Evolutionary conservation across 31 red algal genomes (phyloP).

Genomic region (Porphyra umbilicalis): DNA sequence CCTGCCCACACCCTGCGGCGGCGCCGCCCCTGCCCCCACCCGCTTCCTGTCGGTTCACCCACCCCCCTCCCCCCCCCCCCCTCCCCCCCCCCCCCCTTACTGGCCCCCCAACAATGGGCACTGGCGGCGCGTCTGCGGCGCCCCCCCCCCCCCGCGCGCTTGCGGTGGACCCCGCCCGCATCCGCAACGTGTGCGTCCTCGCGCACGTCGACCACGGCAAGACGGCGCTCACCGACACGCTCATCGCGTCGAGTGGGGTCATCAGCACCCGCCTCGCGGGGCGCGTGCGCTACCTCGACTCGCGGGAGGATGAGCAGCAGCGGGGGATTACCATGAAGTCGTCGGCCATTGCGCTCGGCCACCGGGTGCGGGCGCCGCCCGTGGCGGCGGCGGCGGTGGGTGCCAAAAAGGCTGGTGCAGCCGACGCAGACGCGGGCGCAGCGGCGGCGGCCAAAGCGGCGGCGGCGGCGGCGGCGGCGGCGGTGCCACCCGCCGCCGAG

Average conservation of each 20-base stretch:
- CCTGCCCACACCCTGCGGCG: too few relatives aligned
- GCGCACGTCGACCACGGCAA: constrained; percentile 99
- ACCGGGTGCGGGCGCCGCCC: constrained; percentile 2
- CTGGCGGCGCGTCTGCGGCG: constrained; percentile 8
- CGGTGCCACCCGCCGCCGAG: neutral
- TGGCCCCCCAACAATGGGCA: neutral
- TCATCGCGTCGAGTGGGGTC: constrained; percentile 76
- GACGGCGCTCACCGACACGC: constrained; percentile 88
- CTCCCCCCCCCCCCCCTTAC: neutral
- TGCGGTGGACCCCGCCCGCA: constrained; percentile 38
- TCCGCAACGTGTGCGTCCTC: constrained; percentile 94
- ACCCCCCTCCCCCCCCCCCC: too few relatives aligned
- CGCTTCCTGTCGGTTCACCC: too few relatives aligned
- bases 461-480: neutral
- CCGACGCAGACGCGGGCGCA: too few relatives aligned
- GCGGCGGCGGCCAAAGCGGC: neutral
- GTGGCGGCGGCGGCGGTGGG: neutral
- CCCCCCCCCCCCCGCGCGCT: constrained; percentile 14
- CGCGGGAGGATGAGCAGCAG: constrained; percentile 76
- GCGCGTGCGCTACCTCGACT: constrained; percentile 87
- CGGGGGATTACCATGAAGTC: constrained; percentile 97
- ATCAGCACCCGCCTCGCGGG: constrained; percentile 83
- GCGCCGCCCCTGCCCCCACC: too few relatives aligned
- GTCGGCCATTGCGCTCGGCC: constrained; percentile 52
- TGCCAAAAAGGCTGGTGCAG: too few relatives aligned